Percentiles rank a stretch among this genome's conserved stretches.
Conservation (phyloP, 1,139 yeast species). For the Entelexis sorbosivorans region DNA sequence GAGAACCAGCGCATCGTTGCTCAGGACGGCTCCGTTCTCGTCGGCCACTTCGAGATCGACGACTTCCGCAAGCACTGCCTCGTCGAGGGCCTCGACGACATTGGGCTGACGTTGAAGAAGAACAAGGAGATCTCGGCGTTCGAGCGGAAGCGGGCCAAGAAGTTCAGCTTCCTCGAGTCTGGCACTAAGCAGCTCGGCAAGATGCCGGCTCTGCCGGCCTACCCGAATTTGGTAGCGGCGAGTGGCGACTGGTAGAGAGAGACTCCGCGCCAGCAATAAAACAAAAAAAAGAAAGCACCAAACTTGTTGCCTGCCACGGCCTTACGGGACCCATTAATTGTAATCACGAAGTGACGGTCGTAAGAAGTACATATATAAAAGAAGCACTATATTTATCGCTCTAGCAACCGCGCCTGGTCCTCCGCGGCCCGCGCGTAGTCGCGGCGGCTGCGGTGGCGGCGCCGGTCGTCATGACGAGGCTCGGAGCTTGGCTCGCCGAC, state of each 20-base stretch:
- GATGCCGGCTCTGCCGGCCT: constrained; percentile 18
- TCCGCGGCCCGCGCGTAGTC: neutral
- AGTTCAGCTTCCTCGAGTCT: constrained; percentile 74
- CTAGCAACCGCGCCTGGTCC: neutral
- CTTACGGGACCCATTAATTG: too few relatives aligned
- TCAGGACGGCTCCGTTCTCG: constrained; percentile 53
- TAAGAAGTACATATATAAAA: neutral
- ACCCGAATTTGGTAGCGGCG: constrained; percentile 17
- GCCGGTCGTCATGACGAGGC: neutral
- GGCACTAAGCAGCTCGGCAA: constrained; percentile 19
- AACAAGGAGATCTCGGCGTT: constrained; percentile 62
- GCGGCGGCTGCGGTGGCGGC: neutral
- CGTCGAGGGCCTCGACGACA: constrained; percentile 89
- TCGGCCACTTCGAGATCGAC: constrained; percentile 77
- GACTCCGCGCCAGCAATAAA: too few relatives aligned
- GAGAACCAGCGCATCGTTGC: constrained; percentile 71
- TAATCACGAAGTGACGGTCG: too few relatives aligned
- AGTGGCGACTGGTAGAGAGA: constrained; percentile 17
- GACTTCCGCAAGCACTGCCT: constrained; percentile 89
- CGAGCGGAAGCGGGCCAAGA: constrained; percentile 64
- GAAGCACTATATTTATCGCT: neutral
- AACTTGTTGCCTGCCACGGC: too few relatives aligned
- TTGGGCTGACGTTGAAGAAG: constrained; percentile 87
- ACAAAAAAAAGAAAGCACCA: too few relatives aligned
- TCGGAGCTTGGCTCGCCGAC: neutral